Evolutionary conservation across 1,284 basidiomycete genomes (phyloP).

Genomic region (Caloboletus inedulis): DNA sequence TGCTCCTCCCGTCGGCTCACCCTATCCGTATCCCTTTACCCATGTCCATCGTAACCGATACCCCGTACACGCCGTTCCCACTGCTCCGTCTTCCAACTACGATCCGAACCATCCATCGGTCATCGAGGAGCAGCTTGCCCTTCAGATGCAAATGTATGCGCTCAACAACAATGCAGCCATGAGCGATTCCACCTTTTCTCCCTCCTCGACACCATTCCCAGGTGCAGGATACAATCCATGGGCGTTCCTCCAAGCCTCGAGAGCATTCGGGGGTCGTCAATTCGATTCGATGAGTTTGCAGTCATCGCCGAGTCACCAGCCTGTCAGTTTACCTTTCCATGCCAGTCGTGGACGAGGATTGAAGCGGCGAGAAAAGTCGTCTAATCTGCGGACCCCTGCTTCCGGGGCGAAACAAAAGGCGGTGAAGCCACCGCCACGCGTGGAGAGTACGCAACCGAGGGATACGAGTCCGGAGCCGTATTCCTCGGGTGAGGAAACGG

Average conservation of each 20-base stretch:
- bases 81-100: constrained; percentile 44
- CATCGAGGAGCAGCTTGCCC: constrained; percentile 64
- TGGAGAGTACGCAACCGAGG: constrained; percentile 75
- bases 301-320: constrained; percentile 74
- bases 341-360: constrained; percentile 35
- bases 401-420: constrained; percentile 30
- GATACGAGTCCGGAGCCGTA: constrained; percentile 74
- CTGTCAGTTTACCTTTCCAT: constrained; percentile 53
- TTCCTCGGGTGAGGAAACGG: constrained; percentile 53
- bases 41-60: constrained; percentile 59
- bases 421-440: constrained; percentile 61
- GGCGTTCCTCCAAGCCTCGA: constrained; percentile 57
- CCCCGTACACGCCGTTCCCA: constrained; percentile 34
- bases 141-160: constrained; percentile 74
- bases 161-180: constrained; percentile 62
- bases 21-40: constrained; percentile 71
- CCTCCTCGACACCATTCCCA: constrained; percentile 66
- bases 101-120: constrained; percentile 49
- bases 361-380: constrained; percentile 38
- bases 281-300: constrained; percentile 54
- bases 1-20: constrained; percentile 57
- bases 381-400: constrained; percentile 34
- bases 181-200: constrained; percentile 70
- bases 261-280: constrained; percentile 39
- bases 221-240: constrained; percentile 60